Percentiles rank a stretch among this genome's conserved stretches.
Evolutionary conservation across 495 filamentous ascomycete genomes (phyloP).

Genomic region (Xylaria cubensis): DNA sequence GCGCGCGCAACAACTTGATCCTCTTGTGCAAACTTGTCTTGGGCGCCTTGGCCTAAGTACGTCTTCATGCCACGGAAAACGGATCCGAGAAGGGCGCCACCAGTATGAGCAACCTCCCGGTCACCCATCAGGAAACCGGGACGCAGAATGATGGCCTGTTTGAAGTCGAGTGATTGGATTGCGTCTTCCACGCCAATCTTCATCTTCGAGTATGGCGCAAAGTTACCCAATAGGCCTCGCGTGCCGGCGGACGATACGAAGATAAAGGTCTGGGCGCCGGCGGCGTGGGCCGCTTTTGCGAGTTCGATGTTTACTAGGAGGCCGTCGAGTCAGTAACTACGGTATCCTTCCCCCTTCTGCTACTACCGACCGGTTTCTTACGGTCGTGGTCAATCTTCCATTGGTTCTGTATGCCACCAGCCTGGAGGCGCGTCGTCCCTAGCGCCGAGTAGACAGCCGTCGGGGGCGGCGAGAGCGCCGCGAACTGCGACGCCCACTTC

Average conservation of each 20-base stretch:
- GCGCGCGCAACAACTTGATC: constrained; percentile 75
- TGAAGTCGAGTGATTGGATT: constrained; percentile 73
- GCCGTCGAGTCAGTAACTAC: background rate
- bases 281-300: constrained; percentile 67
- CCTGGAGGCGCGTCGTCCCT: constrained; percentile 68
- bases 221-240: constrained; percentile 39
- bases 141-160: constrained; percentile 72
- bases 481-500: constrained; percentile 64
- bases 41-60: constrained; percentile 48
- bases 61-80: constrained; percentile 62
- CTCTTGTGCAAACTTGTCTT: constrained; percentile 77
- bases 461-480: constrained; percentile 61
- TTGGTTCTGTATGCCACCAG: constrained; percentile 74
- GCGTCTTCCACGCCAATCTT: constrained; percentile 82
- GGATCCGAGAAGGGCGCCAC: constrained; percentile 54
- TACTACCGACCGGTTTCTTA: constrained; percentile 19
- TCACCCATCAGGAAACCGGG: constrained; percentile 79
- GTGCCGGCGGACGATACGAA: constrained; percentile 67
- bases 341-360: background rate
- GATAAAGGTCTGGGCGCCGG: constrained; percentile 70
- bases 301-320: constrained; percentile 66
- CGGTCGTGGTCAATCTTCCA: constrained; percentile 77
- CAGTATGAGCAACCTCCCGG: constrained; percentile 62
- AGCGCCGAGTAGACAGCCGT: constrained; percentile 68
- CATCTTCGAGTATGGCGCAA: constrained; percentile 69